These are phyloP conservation scores for Syncephalastrum monosporum DNA, from an alignment of 371 early-diverging fungal genomes.

Conservation along the genomic window DNA sequence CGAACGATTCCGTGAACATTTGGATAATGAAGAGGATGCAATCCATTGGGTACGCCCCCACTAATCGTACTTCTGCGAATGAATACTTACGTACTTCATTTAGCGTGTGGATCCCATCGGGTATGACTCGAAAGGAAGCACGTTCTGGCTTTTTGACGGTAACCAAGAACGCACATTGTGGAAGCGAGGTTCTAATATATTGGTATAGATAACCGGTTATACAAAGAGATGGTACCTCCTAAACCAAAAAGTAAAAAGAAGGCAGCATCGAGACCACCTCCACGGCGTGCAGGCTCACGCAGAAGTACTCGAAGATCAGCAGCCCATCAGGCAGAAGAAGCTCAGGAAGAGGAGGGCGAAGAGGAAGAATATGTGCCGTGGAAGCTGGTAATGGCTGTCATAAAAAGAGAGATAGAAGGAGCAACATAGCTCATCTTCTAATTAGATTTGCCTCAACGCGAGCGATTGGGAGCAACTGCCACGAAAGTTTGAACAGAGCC, in stretches of 20 bases:
- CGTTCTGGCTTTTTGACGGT: slow-evolving; percentile 83
- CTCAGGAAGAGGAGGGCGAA: slow-evolving; percentile 23
- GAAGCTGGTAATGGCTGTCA: slow-evolving; percentile 32
- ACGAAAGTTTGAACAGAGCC: slow-evolving; percentile 47
- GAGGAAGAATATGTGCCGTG: slow-evolving; percentile 44
- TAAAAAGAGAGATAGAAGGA: not conserved
- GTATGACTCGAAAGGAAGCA: slow-evolving; percentile 61
- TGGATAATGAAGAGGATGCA: slow-evolving; percentile 58
- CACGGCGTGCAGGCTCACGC: slow-evolving; percentile 15
- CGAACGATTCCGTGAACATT: slow-evolving; percentile 57
- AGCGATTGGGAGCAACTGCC: slow-evolving; percentile 67
- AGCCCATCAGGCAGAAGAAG: slow-evolving; percentile 22
- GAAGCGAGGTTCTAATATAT: not conserved
- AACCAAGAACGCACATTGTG: not conserved
- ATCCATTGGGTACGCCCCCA: slow-evolving; percentile 57
- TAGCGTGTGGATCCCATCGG: slow-evolving; percentile 78
- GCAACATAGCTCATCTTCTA: not conserved
- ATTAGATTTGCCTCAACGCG: slow-evolving; percentile 52
- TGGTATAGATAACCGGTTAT: slow-evolving; percentile 70
- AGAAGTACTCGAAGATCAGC: slow-evolving; percentile 24
- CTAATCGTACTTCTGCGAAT: not conserved
- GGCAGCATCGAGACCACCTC: slow-evolving; percentile 9
- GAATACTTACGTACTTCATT: not conserved
- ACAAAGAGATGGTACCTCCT: slow-evolving; percentile 50
- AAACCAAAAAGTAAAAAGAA: slow-evolving; percentile 26